Evolutionary conservation across 345 rosid species (phyloP).

Genomic region (Psidium friedrichsthalianum): DNA sequence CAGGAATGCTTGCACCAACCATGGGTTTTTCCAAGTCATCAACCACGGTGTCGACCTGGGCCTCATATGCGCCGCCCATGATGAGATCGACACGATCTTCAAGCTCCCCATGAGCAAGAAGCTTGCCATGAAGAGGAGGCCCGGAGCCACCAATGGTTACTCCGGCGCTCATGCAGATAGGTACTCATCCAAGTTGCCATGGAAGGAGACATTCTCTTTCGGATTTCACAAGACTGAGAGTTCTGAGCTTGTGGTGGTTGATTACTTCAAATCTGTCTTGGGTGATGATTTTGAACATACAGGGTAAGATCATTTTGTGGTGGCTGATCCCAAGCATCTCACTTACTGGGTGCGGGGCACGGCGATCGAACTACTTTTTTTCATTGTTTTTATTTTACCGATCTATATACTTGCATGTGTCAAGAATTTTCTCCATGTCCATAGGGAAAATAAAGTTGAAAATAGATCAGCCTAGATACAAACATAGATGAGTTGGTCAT

Average conservation of each 20-base stretch:
- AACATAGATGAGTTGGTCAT: neutral
- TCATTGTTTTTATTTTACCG: too few relatives aligned
- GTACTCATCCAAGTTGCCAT: conserved; percentile 41
- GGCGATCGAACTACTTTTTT: too few relatives aligned
- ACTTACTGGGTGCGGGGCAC: too few relatives aligned
- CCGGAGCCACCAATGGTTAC: conserved; percentile 27
- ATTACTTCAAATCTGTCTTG: conserved; percentile 27
- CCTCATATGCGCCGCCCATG: conserved; percentile 24
- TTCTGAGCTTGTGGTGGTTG: conserved; percentile 8
- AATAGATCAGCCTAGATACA: neutral
- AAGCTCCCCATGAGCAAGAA: conserved; percentile 31
- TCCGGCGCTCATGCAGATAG: conserved; percentile 46
- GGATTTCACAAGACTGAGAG: conserved; percentile 7
- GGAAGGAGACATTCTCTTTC: conserved; percentile 59
- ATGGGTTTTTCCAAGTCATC: conserved; percentile 52
- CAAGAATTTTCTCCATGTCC: neutral
- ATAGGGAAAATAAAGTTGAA: neutral
- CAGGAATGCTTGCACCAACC: conserved; percentile 32
- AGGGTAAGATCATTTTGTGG: conserved; percentile 34
- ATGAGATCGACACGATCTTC: conserved; percentile 22
- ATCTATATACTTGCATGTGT: neutral
- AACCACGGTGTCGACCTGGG: conserved; percentile 37
- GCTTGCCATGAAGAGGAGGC: conserved; percentile 18
- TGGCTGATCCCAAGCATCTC: too few relatives aligned
- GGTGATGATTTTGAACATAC: conserved; percentile 35